Conservation (phyloP, 148 eudicot species). For the Cornus kousa region DNA sequence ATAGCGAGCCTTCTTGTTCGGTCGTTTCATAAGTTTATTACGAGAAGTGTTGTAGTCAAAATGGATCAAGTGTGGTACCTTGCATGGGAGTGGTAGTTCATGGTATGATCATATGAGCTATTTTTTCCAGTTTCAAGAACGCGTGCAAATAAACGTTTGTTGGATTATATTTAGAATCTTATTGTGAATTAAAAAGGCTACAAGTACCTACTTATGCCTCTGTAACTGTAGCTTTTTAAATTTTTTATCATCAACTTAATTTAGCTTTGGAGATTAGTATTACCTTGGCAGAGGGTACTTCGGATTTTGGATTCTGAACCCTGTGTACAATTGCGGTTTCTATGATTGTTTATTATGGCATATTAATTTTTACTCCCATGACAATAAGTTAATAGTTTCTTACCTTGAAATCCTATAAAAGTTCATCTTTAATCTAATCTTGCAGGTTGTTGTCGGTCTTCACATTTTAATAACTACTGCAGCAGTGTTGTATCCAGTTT, state of each 20-base stretch:
- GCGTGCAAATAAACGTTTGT: no score
- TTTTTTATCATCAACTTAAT: neutral
- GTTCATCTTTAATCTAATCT: conserved; percentile 11
- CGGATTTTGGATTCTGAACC: neutral
- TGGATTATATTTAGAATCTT: neutral
- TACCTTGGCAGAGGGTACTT: neutral
- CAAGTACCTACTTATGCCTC: no score
- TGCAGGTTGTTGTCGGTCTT: conserved; percentile 69
- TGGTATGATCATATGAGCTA: no score
- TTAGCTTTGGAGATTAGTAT: neutral
- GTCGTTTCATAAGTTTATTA: no score
- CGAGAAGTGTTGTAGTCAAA: no score
- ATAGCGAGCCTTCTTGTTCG: no score
- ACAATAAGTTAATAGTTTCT: neutral
- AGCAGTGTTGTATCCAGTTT: conserved; percentile 69
- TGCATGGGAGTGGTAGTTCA: no score
- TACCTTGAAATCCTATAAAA: neutral
- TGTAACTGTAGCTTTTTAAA: neutral
- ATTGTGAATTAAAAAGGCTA: no score
- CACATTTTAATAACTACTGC: conserved; percentile 63
- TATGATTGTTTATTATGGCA: neutral
- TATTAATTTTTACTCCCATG: neutral
- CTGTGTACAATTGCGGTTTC: neutral
- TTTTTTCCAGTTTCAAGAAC: no score
- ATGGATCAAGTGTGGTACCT: no score